Evolutionary conservation across 139 green algal genomes (phyloP).

Genomic region (Pleodorina starrii): DNA sequence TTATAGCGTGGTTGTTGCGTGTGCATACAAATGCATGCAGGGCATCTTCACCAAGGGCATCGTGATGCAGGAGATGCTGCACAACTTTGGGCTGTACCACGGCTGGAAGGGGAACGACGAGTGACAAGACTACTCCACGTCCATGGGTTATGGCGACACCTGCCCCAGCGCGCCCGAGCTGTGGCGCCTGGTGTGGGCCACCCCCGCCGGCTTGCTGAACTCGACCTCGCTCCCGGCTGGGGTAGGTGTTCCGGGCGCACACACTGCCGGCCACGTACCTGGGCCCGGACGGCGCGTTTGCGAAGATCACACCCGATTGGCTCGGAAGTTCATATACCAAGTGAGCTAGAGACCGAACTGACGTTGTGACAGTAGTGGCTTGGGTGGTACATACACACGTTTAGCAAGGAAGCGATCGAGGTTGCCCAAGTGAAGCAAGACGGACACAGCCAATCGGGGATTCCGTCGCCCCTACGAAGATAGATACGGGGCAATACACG

Average conservation of each 20-base stretch:
- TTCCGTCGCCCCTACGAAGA: too few relatives aligned
- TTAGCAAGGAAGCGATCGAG: too few relatives aligned
- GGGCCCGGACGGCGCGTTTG: not conserved
- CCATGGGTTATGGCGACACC: not conserved
- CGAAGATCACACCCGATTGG: not conserved
- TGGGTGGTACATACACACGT: too few relatives aligned
- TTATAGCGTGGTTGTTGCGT: too few relatives aligned
- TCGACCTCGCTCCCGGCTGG: not conserved
- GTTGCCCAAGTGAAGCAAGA: too few relatives aligned
- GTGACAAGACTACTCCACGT: not conserved
- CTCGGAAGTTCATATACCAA: not conserved
- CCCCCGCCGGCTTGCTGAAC: not conserved
- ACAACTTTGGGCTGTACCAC: slow-evolving; percentile 23
- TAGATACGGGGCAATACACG: too few relatives aligned
- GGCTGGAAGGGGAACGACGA: not conserved
- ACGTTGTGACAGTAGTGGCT: too few relatives aligned
- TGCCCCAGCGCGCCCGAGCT: not conserved
- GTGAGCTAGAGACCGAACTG: too few relatives aligned
- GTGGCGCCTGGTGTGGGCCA: not conserved
- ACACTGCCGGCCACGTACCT: not conserved
- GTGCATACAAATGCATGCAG: too few relatives aligned
- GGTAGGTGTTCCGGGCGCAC: not conserved
- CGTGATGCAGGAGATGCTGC: slow-evolving; percentile 11
- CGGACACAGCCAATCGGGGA: too few relatives aligned
- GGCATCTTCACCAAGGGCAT: not conserved